Conservation (phyloP, 305 asterid genomes). For the Fraxinus latifolia region DNA sequence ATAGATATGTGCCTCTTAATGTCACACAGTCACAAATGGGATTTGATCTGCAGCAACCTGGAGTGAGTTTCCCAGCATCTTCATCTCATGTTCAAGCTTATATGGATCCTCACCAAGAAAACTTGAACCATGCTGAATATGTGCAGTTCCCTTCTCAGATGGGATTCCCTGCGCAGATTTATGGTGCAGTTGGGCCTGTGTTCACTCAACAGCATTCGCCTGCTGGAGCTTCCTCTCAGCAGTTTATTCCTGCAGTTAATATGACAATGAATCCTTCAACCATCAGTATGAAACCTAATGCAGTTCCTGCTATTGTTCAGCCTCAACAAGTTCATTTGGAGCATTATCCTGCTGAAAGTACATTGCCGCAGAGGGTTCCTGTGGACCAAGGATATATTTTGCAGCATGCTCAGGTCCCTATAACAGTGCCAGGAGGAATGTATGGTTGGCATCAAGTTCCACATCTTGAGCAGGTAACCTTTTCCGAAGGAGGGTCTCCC, state of each 20-base stretch:
- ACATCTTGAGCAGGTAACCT: constrained; percentile 49
- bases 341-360: constrained; percentile 49
- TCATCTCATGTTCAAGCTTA: constrained; percentile 53
- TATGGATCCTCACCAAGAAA: constrained; percentile 57
- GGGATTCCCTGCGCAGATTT: constrained; percentile 60
- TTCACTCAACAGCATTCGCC: constrained; percentile 48
- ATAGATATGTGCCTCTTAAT: constrained; percentile 43
- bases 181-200: constrained; percentile 50
- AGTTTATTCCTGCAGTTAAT: constrained; percentile 48
- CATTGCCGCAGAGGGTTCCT: constrained; percentile 51
- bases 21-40: constrained; percentile 35
- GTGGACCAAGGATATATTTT: constrained; percentile 56
- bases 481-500: constrained; percentile 47
- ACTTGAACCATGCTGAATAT: constrained; percentile 43
- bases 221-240: constrained; percentile 52
- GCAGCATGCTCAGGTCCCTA: constrained; percentile 48
- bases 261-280: constrained; percentile 59
- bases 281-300: constrained; percentile 51
- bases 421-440: constrained; percentile 39
- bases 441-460: constrained; percentile 65
- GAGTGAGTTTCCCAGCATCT: constrained; percentile 43
- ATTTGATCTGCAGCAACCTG: constrained; percentile 36
- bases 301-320: constrained; percentile 41
- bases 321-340: constrained; percentile 58
- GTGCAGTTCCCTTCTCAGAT: constrained; percentile 54